phyloP scores from a whole-genome alignment of 2,329 filamentous ascomycete genomes.

The Arthrinium puccinioides region DNA sequence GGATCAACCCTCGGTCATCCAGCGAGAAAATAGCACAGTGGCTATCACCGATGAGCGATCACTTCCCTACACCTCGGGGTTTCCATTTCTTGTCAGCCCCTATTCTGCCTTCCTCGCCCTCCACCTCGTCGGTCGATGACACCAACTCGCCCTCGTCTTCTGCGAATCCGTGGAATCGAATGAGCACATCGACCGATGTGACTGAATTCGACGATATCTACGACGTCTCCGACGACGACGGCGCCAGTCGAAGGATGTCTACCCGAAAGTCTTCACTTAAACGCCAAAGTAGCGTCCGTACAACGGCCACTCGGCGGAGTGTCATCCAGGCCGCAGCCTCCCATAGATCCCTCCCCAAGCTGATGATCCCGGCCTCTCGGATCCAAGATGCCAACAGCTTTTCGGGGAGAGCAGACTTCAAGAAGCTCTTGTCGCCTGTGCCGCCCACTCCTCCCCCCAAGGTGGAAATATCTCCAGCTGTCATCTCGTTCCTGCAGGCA shows the following conservation, averaged over 20 bases:
- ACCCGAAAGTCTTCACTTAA: constrained; percentile 30
- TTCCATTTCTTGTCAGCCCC: constrained; percentile 57
- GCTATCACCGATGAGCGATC: constrained; percentile 52
- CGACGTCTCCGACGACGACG: constrained; percentile 76
- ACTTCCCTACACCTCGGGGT: constrained; percentile 68
- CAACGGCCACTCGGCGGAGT: constrained; percentile 30
- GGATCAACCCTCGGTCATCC: constrained; percentile 22
- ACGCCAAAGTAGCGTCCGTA: constrained; percentile 25
- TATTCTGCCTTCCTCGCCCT: constrained; percentile 54
- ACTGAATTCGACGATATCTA: constrained; percentile 84
- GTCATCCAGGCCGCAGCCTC: constrained; percentile 28
- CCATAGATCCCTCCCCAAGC: constrained; percentile 34
- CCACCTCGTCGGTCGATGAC: constrained; percentile 44
- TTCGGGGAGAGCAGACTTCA: constrained; percentile 37
- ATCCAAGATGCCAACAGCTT: constrained; percentile 29
- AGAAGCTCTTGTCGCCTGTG: constrained; percentile 49
- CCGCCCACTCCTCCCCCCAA: constrained; percentile 57
- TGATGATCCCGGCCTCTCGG: constrained; percentile 43
- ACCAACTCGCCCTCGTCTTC: constrained; percentile 40
- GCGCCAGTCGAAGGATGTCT: constrained; percentile 44
- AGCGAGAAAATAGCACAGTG: constrained; percentile 49
- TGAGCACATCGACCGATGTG: constrained; percentile 54
- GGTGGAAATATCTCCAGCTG: constrained; percentile 69
- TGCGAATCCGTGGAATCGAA: constrained; percentile 56
- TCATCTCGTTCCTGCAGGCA: constrained; percentile 62